Conservation (phyloP, 805 yeast genomes). For the Sugiyamaella boreocaroliniensis region DNA sequence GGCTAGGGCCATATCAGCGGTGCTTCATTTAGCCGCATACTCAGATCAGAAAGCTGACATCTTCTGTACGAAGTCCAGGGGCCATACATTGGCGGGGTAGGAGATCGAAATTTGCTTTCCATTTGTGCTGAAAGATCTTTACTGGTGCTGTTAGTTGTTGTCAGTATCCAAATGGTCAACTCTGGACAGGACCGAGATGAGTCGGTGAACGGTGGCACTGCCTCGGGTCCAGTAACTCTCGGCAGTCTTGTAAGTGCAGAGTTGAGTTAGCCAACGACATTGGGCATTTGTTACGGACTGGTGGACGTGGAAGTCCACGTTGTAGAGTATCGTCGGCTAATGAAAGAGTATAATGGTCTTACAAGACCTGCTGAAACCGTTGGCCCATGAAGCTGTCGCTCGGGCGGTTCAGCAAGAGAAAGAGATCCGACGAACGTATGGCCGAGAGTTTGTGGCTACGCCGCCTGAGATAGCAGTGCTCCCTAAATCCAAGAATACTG, state of each 20-base stretch:
- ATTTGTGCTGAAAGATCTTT: too few relatives aligned
- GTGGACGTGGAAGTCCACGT: too few relatives aligned
- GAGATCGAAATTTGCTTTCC: too few relatives aligned
- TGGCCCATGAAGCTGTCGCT: conserved; percentile 31
- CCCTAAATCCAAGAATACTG: conserved; percentile 1
- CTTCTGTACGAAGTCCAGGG: background rate
- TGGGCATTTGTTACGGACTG: too few relatives aligned
- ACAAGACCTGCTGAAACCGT: conserved; percentile 25
- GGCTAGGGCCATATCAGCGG: too few relatives aligned
- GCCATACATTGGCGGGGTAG: too few relatives aligned
- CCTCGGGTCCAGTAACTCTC: conserved; percentile 2
- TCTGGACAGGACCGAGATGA: background rate
- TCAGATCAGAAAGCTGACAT: background rate
- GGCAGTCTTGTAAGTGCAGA: conserved; percentile 13
- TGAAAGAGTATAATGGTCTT: conserved; percentile 20
- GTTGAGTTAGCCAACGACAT: too few relatives aligned
- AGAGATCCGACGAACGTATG: conserved; percentile 29
- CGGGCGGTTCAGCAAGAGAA: conserved; percentile 31
- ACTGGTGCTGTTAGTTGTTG: background rate
- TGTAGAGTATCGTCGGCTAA: background rate
- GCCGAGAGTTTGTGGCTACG: conserved; percentile 22
- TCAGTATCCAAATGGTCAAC: background rate
- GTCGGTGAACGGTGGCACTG: background rate
- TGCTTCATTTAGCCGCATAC: too few relatives aligned
- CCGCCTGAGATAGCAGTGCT: conserved; percentile 5